Evolutionary conservation across 768 basidiomycete genomes (phyloP).

Genomic region (Kwoniella newhampshirensis): DNA sequence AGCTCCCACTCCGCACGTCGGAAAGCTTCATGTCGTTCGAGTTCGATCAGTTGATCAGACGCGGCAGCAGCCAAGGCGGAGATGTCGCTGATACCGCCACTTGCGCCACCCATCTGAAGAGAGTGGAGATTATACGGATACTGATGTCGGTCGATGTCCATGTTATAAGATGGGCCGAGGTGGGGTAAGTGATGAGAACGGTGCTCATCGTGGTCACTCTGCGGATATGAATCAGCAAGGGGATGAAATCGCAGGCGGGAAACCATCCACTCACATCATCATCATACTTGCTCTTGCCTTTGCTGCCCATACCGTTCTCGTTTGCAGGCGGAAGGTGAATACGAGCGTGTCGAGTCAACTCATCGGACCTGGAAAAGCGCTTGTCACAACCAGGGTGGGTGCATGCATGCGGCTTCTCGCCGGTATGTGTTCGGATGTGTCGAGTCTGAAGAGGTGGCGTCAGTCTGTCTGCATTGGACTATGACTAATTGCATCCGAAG

Average conservation of each 20-base stretch:
- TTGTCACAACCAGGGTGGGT: slow-evolving; percentile 93
- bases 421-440: slow-evolving; percentile 96
- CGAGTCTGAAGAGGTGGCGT: slow-evolving; percentile 65
- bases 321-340: slow-evolving; percentile 76
- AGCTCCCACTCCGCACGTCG: slow-evolving; percentile 85
- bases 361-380: slow-evolving; percentile 96
- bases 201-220: slow-evolving; percentile 38
- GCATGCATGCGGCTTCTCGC: slow-evolving; percentile 95
- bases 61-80: slow-evolving; percentile 61
- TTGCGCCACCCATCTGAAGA: slow-evolving; percentile 27
- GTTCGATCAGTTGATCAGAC: slow-evolving; percentile 82
- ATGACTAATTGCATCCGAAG: neutral
- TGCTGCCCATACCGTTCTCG: slow-evolving; percentile 57
- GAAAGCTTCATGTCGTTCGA: slow-evolving; percentile 80
- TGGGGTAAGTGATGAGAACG: slow-evolving; percentile 32
- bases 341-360: slow-evolving; percentile 90
- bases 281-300: slow-evolving; percentile 50
- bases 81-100: slow-evolving; percentile 54
- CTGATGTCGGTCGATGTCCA: slow-evolving; percentile 45
- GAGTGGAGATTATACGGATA: slow-evolving; percentile 41
- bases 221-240: neutral
- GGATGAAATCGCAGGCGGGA: neutral
- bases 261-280: slow-evolving; percentile 62
- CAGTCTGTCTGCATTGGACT: neutral
- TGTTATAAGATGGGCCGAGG: slow-evolving; percentile 45